Evolutionary conservation across 441 rosid genomes (phyloP), one percentile per base, ranked within the genome.

Genomic region (Corymbia calophylla): DNA sequence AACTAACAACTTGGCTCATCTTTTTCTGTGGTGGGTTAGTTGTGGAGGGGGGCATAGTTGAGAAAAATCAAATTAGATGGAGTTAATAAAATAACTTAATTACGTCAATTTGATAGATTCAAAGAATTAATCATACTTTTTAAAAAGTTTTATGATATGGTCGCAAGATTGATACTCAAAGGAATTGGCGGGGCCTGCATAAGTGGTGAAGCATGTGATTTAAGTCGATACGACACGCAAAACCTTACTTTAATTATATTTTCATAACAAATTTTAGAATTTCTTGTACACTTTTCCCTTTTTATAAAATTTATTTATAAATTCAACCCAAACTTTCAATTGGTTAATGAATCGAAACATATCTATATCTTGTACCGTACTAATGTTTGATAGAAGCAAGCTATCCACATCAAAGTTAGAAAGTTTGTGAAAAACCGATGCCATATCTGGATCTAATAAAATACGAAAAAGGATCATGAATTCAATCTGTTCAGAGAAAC

Each of bases 181-280:
- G 5, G 44, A 39, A 39, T 39, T 39, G 44, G 5, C 44, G 44
- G 6, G 44, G 44, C 44, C 5, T 39, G 6, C 44, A 39, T 39
- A 39, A 39, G 44, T 5, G 44, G 44, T 39, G 44, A 6, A 39
- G 44, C 44, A 39, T 39, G 44, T 39, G 44, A 39, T 39, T 39
- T 39, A 39, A 39, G 44, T 39, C 6, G 44, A 39, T 39, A 39
- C 44, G 44, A 5, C 44, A 39, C 44, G 44, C 6, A 39, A 39
- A 39, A 39, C 44, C 44, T 39, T 39, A 39, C 5, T 58, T 58
- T 25, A 58, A 10, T 58, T 58, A 25, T 3, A 58, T 0, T 58
- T 58, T 58, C 29, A 7, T 10, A 0, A 58, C 13, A 58, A 58
- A 25, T 4, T 58, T 25, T 0, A 58, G 0, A 0, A 58, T 13